Conservation (phyloP, 179 eudicot species). For the Silene coronaria region DNA sequence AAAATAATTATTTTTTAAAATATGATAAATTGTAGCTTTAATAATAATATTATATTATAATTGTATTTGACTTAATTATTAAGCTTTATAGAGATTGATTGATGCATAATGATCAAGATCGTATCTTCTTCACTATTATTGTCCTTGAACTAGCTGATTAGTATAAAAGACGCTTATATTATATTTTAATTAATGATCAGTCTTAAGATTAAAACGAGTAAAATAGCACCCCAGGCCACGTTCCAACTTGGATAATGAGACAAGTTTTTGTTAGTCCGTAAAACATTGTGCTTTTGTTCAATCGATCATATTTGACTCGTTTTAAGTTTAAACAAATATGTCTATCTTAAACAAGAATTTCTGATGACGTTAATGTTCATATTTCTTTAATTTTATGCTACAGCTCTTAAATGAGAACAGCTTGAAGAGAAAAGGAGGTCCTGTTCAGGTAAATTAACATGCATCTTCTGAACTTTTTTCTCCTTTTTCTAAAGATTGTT, state of each 20-base stretch:
- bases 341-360: too few species aligned
- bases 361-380: conserved; percentile 9
- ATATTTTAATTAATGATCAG: too few species aligned
- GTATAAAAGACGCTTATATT: conserved; percentile 27
- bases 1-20: conserved; percentile 8
- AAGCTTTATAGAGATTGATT: conserved; percentile 16
- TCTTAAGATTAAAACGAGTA: too few species aligned
- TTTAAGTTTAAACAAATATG: too few species aligned
- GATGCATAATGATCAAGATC: conserved; percentile 21
- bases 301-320: too few species aligned
- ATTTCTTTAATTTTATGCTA: conserved; percentile 3
- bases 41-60: not conserved
- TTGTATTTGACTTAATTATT: not conserved
- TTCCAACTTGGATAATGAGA: too few species aligned
- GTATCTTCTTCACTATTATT: too few species aligned
- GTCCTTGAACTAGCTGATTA: too few species aligned
- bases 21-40: not conserved
- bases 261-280: too few species aligned
- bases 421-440: conserved; percentile 58
- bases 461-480: not conserved
- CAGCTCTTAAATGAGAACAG: conserved; percentile 61
- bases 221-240: too few species aligned
- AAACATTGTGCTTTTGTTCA: too few species aligned
- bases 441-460: conserved; percentile 39
- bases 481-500: too few species aligned